phyloP scores from a whole-genome alignment of 768 basidiomycete genomes.

The Cubamyces sp. region DNA sequence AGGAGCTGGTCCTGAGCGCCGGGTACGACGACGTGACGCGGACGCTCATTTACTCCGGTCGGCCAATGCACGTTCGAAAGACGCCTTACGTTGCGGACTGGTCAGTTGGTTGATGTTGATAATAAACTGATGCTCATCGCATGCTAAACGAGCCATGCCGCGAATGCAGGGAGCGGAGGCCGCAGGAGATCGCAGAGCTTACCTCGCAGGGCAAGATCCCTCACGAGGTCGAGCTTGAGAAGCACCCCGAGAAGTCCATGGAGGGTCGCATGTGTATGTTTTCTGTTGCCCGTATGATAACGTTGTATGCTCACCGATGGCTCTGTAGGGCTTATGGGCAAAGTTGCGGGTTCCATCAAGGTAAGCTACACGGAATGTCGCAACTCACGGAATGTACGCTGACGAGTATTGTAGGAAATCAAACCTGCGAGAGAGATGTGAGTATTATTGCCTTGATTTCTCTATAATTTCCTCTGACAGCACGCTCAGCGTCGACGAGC shows the following conservation, averaged over 20 bases:
- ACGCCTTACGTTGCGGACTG: conserved; percentile 80
- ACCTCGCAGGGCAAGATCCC: conserved; percentile 71
- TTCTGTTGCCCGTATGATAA: background rate
- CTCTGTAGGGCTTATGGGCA: conserved; percentile 73
- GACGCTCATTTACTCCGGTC: conserved; percentile 76
- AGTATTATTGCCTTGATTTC: conserved; percentile 35
- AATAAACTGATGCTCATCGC: background rate
- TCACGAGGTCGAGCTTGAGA: conserved; percentile 71
- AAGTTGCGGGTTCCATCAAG: conserved; percentile 72
- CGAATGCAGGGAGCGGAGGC: conserved; percentile 59
- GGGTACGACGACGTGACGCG: conserved; percentile 76
- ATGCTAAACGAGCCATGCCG: background rate
- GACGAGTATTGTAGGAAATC: conserved; percentile 54
- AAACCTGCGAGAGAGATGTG: conserved; percentile 86
- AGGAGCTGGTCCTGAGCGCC: conserved; percentile 65
- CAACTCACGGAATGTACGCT: background rate
- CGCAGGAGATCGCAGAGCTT: conserved; percentile 60
- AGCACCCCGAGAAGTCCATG: conserved; percentile 66
- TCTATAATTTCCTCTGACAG: background rate
- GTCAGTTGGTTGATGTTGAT: conserved; percentile 41
- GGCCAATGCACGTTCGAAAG: conserved; percentile 81
- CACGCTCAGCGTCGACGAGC: conserved; percentile 70
- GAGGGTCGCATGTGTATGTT: conserved; percentile 63
- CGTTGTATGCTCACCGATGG: background rate
- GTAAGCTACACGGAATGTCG: conserved; percentile 38